A percentile compares a stretch with the other conserved stretches of the same genome.
These are phyloP conservation scores for Phytophthora melonis DNA, from an alignment of 352 stramenopile genomes.

Conservation along the genomic window DNA sequence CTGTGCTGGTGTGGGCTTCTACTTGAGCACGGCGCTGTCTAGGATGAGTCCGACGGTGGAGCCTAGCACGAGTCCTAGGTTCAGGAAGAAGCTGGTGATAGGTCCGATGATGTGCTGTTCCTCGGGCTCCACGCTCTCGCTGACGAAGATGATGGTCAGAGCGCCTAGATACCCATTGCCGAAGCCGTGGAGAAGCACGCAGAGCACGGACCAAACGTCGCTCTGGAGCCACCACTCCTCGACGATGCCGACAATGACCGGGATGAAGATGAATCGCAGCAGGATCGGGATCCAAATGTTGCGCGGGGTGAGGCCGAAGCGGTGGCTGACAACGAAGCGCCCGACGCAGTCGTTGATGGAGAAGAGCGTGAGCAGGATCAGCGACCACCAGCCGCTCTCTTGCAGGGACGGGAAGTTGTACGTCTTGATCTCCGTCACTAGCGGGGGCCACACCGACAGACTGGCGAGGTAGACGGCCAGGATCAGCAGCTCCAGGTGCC, in stretches of 20 bases:
- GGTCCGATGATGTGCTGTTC: slow-evolving; percentile 71
- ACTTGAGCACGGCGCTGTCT: slow-evolving; percentile 53
- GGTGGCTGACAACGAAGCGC: slow-evolving; percentile 71
- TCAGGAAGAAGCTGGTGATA: slow-evolving; percentile 88
- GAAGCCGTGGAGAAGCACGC: slow-evolving; percentile 68
- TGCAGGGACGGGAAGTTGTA: slow-evolving; percentile 78
- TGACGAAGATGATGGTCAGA: slow-evolving; percentile 80
- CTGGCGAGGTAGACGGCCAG: slow-evolving; percentile 69
- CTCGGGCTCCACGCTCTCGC: slow-evolving; percentile 69
- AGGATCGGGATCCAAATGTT: slow-evolving; percentile 73
- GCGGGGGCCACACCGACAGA: slow-evolving; percentile 74
- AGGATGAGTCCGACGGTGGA: slow-evolving; percentile 69
- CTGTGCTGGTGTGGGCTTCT: neutral
- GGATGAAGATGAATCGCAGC: slow-evolving; percentile 61
- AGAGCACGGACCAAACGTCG: slow-evolving; percentile 72
- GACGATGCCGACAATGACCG: slow-evolving; percentile 68
- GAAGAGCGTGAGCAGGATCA: slow-evolving; percentile 83
- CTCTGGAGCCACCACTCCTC: slow-evolving; percentile 68
- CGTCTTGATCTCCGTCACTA: slow-evolving; percentile 82
- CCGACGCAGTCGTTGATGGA: slow-evolving; percentile 70
- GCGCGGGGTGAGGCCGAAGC: slow-evolving; percentile 56
- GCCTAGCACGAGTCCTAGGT: slow-evolving; percentile 79
- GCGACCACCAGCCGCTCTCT: slow-evolving; percentile 75
- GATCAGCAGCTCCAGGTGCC: slow-evolving; percentile 68
- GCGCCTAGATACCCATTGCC: slow-evolving; percentile 83